These are phyloP conservation scores for Tolypocladium sp. DNA, from an alignment of 2,329 filamentous ascomycete genomes.

Conservation along the genomic window DNA sequence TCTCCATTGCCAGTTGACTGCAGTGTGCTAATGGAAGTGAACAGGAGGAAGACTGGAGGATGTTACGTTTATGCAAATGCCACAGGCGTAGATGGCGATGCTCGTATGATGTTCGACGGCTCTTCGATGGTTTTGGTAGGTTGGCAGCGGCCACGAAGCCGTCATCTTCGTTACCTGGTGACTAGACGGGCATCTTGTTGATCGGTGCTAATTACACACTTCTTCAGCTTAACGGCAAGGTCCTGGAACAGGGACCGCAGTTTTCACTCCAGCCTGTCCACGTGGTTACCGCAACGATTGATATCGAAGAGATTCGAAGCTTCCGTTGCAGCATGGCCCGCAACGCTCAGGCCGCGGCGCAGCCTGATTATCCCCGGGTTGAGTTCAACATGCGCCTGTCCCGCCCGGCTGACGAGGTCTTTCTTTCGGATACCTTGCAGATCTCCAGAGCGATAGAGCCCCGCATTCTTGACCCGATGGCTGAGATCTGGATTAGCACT, in stretches of 20 bases:
- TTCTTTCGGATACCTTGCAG: conserved; percentile 15
- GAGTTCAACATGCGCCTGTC: conserved; percentile 17
- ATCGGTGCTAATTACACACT: conserved; percentile 16
- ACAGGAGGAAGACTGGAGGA: conserved; percentile 50
- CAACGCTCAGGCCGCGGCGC: conserved; percentile 43
- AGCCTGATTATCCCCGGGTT: conserved; percentile 19
- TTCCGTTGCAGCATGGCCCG: conserved; percentile 47
- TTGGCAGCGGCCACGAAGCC: conserved; percentile 14
- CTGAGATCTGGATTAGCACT: not conserved
- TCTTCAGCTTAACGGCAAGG: conserved; percentile 42
- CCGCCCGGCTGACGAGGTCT: conserved; percentile 14
- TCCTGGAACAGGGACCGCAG: conserved; percentile 52
- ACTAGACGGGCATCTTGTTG: conserved; percentile 32
- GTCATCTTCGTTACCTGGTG: too few relatives aligned
- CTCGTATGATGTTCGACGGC: conserved; percentile 2
- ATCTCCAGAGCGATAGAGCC: conserved; percentile 7
- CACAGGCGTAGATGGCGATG: conserved; percentile 34
- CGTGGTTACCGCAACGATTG: conserved; percentile 48
- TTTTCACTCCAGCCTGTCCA: conserved; percentile 31
- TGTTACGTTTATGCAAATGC: conserved; percentile 36
- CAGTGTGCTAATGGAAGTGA: conserved; percentile 11
- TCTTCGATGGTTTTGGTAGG: conserved; percentile 39
- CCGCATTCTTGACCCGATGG: conserved; percentile 16
- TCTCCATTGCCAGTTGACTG: conserved; percentile 47
- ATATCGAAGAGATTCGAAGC: conserved; percentile 60